Base-by-base conservation (phyloP, 2,329 filamentous ascomycete species). In the Aspergillus neoniger region DNA sequence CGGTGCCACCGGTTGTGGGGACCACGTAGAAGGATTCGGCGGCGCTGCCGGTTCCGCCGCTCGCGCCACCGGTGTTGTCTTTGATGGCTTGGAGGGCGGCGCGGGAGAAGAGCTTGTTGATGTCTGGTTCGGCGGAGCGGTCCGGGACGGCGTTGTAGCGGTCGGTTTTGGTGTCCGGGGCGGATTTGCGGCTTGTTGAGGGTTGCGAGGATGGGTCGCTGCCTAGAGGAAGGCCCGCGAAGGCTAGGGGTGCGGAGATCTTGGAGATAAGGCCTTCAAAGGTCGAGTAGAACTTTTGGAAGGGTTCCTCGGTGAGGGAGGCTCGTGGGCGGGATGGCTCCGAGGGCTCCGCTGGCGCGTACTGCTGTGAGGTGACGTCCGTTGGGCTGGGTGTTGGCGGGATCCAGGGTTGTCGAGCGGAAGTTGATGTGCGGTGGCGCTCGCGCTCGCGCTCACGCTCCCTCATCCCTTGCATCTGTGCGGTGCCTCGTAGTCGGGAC, bases 21-120 rank as follows among this genome's bases (percentile, higher is more conserved):
- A 99, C 95, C 1, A 98, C 90, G 74, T 97, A 98, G 79, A 99
- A 99, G 8, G 91, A 95, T 65, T 86, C 84, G 6, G 81, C 80
- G 3, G 77, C 64, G 69, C 91, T 90, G 60, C 83, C 85, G 12
- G 80, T 77, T n/a, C 77, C 59, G 4, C 60, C 83, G 0, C 86
- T 86, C 30, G 79, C 76, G 50, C 89, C 32, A 2, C 32, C 32
- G 12, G 32, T 36, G 32, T 36, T 88, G 58, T 91, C 88, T 19
- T 87, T 84, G 44, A 96, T 83, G 0, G 93, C 91, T 55, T 89
- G 86, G 57, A 98, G 83, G 3, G 94, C 91, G 12, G 94, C 92
- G 66, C 87, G 88, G 43, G 92, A 96, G 74, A 96, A 96, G 30
- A 96, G 86, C 62, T 88, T 90, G 67, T 86, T 88, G 25, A 96